Percentiles rank a stretch among this genome's conserved stretches.
phyloP scores from a whole-genome alignment of 495 filamentous ascomycete genomes.

The Lindgomyces ingoldianus region DNA sequence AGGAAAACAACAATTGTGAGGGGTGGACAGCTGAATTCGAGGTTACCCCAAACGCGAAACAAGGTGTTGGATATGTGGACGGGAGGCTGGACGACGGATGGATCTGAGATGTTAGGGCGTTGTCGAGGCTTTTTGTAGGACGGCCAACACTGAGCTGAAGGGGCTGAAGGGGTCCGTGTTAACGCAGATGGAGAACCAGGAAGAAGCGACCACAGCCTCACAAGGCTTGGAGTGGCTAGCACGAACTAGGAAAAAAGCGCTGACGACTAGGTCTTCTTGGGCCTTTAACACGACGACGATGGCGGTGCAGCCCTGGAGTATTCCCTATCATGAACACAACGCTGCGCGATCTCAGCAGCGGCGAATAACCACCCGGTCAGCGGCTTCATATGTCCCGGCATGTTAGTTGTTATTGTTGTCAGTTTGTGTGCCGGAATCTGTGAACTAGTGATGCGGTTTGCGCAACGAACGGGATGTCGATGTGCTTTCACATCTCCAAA shows the following conservation, averaged over 20 bases:
- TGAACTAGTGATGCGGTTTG: too few species aligned
- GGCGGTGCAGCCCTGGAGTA: background rate
- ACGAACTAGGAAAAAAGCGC: background rate
- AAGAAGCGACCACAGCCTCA: background rate
- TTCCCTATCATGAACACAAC: background rate
- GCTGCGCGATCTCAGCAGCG: too few species aligned
- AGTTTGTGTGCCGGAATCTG: too few species aligned
- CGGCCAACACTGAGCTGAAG: background rate
- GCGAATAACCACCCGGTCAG: too few species aligned
- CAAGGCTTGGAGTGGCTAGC: background rate
- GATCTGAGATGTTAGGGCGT: background rate
- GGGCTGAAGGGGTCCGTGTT: background rate
- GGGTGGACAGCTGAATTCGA: background rate
- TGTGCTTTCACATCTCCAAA: too few species aligned
- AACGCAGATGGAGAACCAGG: background rate
- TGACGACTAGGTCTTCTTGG: background rate
- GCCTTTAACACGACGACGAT: background rate
- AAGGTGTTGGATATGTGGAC: background rate
- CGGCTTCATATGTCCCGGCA: too few species aligned
- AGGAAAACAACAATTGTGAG: background rate
- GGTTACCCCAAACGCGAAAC: background rate
- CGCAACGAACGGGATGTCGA: too few species aligned
- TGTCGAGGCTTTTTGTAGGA: background rate
- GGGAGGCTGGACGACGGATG: background rate
- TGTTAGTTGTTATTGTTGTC: too few species aligned